Evolutionary conservation across 2,329 filamentous ascomycete species (phyloP).

Genomic region (Neofusicoccum kwambonambiense): DNA sequence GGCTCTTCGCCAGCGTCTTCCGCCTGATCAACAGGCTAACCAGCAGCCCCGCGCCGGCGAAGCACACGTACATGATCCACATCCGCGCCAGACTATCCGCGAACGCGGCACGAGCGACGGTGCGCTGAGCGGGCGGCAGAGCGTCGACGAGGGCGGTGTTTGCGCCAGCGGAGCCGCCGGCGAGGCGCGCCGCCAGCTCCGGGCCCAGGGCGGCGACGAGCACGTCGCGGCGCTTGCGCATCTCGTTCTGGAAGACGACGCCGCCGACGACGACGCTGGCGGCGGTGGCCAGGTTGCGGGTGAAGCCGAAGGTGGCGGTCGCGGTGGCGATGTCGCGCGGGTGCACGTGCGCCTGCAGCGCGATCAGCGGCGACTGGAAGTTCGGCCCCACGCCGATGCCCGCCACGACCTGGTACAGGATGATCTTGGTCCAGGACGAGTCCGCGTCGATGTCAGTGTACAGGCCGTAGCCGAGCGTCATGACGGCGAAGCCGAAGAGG

Average conservation of each 20-base stretch:
- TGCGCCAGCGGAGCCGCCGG: conserved; percentile 60
- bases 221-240: conserved; percentile 55
- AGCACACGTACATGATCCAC: conserved; percentile 51
- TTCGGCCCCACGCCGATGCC: conserved; percentile 59
- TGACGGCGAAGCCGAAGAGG: conserved; percentile 36
- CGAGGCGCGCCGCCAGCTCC: conserved; percentile 52
- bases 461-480: conserved; percentile 39
- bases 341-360: conserved; percentile 62
- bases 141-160: conserved; percentile 58
- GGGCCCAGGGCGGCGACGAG: conserved; percentile 54
- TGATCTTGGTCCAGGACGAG: conserved; percentile 40
- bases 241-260: conserved; percentile 76
- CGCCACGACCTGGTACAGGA: conserved; percentile 39
- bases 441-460: conserved; percentile 36
- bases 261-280: conserved; percentile 71
- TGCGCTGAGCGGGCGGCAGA: conserved; percentile 49
- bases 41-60: conserved; percentile 40
- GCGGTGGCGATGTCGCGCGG: conserved; percentile 66
- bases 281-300: conserved; percentile 66
- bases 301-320: conserved; percentile 66
- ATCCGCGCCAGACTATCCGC: conserved; percentile 45
- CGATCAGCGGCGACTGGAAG: conserved; percentile 68
- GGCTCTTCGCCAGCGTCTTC: conserved; percentile 43
- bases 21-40: conserved; percentile 41
- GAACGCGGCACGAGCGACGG: conserved; percentile 43